Base-by-base conservation (phyloP, 176 grass and related monocot genomes). In the Hyparrhenia diplandra region DNA sequence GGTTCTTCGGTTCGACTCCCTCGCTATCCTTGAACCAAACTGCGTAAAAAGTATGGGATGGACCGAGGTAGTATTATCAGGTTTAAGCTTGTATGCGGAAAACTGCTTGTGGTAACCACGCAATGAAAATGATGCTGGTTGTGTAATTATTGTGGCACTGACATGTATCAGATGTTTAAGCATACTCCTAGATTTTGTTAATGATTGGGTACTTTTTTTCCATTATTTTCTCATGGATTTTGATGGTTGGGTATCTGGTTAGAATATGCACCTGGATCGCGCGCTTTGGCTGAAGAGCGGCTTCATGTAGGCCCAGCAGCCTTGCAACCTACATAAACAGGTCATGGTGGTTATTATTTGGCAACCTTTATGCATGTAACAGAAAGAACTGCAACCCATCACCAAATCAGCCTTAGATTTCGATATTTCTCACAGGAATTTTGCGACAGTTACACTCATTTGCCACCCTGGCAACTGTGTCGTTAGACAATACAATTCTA, bases 1-100 rank as follows among this genome's bases (percentile, higher is more conserved):
- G 0, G 86, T 91, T 92, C 59, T 88, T 91, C 87, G 89, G 79
- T 98, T 98, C 5, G 92, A 95, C 69, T 95, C 96, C 82, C 90
- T 89, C 35, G 96, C 92, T 79, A 93, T 95, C 77, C 96, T 95
- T 31, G 96, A 91, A 79, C 96, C 92, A 84, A 99, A 95, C 96
- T 93, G 82, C 27, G 34, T 47, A 25, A 18, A 18, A 18, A 66
- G 34, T 5, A 73, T 71, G 1, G 25, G 18, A 75, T 16, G 64
- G 54, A 52, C 14, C 6, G n/a, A 63, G 62, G 18, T 23, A 37
- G 47, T 24, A 4, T 51, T 24, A 4, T 51, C 5, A 67, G 43
- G 13, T 67, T 20, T 16, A 18, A 9, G 28, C 18, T 32, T 10
- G 16, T n/a, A 46, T 31, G 13, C 4, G 1, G 2, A 43, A 72